These are phyloP conservation scores for Corylus avellana DNA, from an alignment of 306 rosid species.

Conservation along the genomic window DNA sequence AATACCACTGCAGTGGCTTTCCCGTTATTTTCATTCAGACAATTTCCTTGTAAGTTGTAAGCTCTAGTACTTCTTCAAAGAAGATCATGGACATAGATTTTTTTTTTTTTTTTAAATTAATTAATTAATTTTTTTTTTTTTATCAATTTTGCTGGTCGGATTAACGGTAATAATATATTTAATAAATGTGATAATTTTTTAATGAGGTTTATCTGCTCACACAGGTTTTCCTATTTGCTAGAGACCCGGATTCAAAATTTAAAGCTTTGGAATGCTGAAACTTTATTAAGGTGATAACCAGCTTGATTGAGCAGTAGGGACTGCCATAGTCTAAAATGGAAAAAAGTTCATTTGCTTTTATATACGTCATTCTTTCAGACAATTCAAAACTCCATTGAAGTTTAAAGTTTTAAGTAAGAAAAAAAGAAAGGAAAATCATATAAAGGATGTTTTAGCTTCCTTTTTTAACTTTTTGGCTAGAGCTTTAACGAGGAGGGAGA, in stretches of 20 bases:
- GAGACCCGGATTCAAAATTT: neutral
- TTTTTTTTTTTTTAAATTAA: too few relatives aligned
- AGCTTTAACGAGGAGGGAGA: neutral
- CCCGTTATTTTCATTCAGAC: neutral
- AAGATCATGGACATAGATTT: too few relatives aligned
- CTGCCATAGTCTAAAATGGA: neutral
- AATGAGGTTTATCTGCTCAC: too few relatives aligned
- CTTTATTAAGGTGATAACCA: neutral
- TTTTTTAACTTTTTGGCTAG: neutral
- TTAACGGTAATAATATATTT: too few relatives aligned
- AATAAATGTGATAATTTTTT: too few relatives aligned
- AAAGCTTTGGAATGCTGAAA: neutral
- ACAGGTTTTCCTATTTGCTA: too few relatives aligned
- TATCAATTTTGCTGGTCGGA: too few relatives aligned
- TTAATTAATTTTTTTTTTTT: too few relatives aligned
- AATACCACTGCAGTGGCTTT: slow-evolving; percentile 19
- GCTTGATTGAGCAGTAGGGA: neutral
- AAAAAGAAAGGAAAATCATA: too few relatives aligned
- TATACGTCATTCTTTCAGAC: neutral
- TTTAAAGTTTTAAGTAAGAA: too few relatives aligned
- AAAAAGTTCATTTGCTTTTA: neutral
- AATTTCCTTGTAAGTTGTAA: neutral
- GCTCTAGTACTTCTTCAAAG: neutral
- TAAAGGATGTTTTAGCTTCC: neutral
- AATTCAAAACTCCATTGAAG: neutral